Evolutionary conservation across 1,139 yeast species (phyloP).

Genomic region (Pichia terricola): DNA sequence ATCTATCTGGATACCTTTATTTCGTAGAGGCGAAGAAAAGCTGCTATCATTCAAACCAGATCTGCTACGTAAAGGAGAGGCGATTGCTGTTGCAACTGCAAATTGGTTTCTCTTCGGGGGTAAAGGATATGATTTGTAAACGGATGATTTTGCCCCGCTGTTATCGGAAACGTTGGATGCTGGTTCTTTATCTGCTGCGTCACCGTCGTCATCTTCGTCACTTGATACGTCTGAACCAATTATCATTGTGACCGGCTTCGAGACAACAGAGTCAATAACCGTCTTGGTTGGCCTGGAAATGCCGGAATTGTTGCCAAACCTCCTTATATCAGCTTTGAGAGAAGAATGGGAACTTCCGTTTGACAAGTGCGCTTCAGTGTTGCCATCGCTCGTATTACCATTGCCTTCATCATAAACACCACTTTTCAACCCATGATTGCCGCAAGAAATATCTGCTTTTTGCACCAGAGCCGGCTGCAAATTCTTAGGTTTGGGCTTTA

Average conservation of each 20-base stretch:
- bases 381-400: too few relatives aligned
- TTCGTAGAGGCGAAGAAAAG: not conserved
- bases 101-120: constrained; percentile 6
- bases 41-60: not conserved
- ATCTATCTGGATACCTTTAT: not conserved
- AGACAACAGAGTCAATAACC: constrained; percentile 2
- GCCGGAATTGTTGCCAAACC: too few relatives aligned
- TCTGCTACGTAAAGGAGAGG: constrained; percentile 1
- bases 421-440: too few relatives aligned
- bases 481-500: constrained; percentile 16
- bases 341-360: too few relatives aligned
- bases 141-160: constrained; percentile 4
- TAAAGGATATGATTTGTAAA: constrained; percentile 1
- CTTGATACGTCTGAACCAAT: constrained; percentile 2
- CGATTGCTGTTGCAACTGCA: constrained; percentile 1
- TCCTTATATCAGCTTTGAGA: too few relatives aligned
- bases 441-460: constrained; percentile 4
- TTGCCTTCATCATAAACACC: too few relatives aligned
- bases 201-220: constrained; percentile 1
- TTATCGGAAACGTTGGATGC: not conserved
- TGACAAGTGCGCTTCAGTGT: too few relatives aligned
- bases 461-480: constrained; percentile 26
- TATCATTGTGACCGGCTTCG: constrained; percentile 7
- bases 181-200: not conserved
- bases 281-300: not conserved